Base-by-base conservation (phyloP, 306 rosid genomes). In the Glycine tomentella region DNA sequence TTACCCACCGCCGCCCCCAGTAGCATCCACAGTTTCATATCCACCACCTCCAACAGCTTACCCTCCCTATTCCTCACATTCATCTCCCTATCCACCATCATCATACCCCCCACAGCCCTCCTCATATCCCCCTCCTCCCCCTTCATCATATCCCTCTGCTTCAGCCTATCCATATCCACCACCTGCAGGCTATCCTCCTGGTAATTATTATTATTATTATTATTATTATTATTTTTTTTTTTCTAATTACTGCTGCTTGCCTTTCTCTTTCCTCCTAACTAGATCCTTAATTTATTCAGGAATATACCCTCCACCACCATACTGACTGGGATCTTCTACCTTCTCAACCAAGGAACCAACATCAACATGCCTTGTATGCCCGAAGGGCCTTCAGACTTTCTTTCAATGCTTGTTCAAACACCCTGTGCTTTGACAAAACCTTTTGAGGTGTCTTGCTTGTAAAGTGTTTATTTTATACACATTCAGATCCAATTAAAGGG, bases 251-350 rank as follows among this genome's bases (percentile, higher is more conserved):
- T 25, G 31, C 31, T 25, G 31, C 31, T 25, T 25, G 31, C 2
- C 31, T 25, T 25, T 25, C 31, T 25, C 31, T 25, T 1, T 25
- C 31, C 31, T 25, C 31, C 20, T 36, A 48, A 42, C 79, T 81
- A 84, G 83, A 25, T 77, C 87, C 78, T 40, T 86, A 72, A 25
- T 25, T 25, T 25, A 25, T 57, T 81, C 88, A 25, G 97, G 98
- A 83, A 34, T 52, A 2, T 92, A 89, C 85, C 96, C 96, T 77
- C 95, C 94, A 25, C 93, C 85, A 6, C 96, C 87, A 8, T 90
- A 92, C 64, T 90, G 87, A 94, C 63, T 66, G 14, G 36, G 46
- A 80, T 25, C 31, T 25, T 25, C 31, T 25, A 25, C 31, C 31
- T 25, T 25, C 31, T 25, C 31, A 25, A 25, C 31, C 31, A 25